phyloP scores from a whole-genome alignment of 345 rosid species.

The Lenwebbia sp. region DNA sequence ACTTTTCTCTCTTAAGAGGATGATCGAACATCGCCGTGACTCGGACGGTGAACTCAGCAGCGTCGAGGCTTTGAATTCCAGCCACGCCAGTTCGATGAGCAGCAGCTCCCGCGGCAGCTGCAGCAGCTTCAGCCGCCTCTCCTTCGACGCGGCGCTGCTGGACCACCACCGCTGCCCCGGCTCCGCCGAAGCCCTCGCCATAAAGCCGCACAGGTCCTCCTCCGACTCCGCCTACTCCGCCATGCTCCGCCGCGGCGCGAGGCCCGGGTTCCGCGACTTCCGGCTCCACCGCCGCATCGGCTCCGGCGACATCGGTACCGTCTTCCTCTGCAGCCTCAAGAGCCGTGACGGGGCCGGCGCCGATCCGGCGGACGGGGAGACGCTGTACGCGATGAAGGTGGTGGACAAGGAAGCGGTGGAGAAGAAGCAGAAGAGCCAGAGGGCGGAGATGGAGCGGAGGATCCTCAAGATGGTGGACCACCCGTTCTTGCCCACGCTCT shows the following conservation, averaged over 20 bases:
- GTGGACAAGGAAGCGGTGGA: constrained; percentile 67
- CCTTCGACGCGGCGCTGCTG: constrained; percentile 34
- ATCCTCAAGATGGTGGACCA: constrained; percentile 83
- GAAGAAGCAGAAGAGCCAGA: constrained; percentile 62
- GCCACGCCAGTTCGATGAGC: constrained; percentile 49
- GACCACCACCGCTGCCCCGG: background rate
- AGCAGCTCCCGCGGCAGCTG: constrained; percentile 6
- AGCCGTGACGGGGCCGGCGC: background rate
- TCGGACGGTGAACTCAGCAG: constrained; percentile 17
- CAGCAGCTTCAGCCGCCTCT: constrained; percentile 67
- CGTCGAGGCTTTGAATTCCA: constrained; percentile 3
- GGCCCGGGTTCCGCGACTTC: constrained; percentile 62
- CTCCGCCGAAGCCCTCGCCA: background rate
- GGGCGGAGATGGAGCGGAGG: constrained; percentile 80
- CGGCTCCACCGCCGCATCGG: constrained; percentile 64
- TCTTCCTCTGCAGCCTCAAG: constrained; percentile 62
- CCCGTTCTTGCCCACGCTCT: constrained; percentile 84
- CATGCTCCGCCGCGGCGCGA: constrained; percentile 37
- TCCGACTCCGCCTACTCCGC: constrained; percentile 77
- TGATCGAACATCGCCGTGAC: constrained; percentile 5
- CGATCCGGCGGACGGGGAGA: constrained; percentile 9
- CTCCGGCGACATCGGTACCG: constrained; percentile 86
- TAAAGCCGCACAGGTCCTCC: constrained; percentile 30
- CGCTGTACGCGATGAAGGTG: constrained; percentile 76
- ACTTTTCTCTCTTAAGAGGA: background rate